Evolutionary conservation across 2,329 filamentous ascomycete genomes (phyloP).

Genomic region (Pseudocercospora eumusae): DNA sequence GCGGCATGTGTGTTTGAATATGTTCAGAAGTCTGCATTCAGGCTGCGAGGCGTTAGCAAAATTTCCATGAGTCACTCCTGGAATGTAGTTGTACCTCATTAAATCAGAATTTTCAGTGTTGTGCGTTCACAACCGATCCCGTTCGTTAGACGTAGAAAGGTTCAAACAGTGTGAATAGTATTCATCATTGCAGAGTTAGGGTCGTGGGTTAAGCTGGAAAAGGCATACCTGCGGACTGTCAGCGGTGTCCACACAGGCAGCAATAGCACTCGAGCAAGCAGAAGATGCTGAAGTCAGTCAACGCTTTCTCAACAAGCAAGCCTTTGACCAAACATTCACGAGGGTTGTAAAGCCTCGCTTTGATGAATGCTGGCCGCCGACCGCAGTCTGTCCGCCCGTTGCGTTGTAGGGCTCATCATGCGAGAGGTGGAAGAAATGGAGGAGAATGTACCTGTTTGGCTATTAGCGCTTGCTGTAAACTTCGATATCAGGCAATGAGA

Average conservation of each 20-base stretch:
- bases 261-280: conserved; percentile 6
- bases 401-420: conserved; percentile 67
- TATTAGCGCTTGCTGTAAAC: conserved; percentile 37
- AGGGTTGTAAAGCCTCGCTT: conserved; percentile 65
- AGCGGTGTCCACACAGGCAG: conserved; percentile 16
- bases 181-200: conserved; percentile 60
- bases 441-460: conserved; percentile 28
- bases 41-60: conserved; percentile 15
- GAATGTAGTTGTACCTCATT: conserved; percentile 11
- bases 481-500: conserved; percentile 26
- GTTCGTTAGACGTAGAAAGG: conserved; percentile 53
- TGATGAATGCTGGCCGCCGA: conserved; percentile 53
- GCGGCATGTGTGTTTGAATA: background rate
- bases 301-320: conserved; percentile 70
- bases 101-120: conserved; percentile 68
- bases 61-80: background rate
- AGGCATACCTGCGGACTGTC: conserved; percentile 29
- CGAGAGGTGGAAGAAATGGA: conserved; percentile 32
- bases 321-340: conserved; percentile 57
- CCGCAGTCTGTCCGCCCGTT: conserved; percentile 69
- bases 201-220: background rate
- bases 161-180: conserved; percentile 73
- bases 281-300: conserved; percentile 54
- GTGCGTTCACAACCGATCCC: conserved; percentile 57
- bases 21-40: conserved; percentile 15